These are phyloP conservation scores for Penicillium sp. DNA, from an alignment of 2,329 filamentous ascomycete genomes.

Conservation along the genomic window DNA sequence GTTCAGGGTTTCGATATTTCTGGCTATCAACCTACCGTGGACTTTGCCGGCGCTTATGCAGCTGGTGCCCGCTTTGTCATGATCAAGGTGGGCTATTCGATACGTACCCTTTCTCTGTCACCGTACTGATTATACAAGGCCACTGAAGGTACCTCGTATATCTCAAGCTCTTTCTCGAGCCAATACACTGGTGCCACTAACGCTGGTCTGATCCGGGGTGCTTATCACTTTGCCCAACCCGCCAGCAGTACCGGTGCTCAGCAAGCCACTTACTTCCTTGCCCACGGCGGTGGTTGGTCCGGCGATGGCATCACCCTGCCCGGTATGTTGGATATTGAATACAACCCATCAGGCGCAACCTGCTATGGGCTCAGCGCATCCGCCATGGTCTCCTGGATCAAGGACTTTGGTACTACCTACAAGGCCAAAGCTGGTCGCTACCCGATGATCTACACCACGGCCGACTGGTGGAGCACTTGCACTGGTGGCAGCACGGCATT, in stretches of 20 bases:
- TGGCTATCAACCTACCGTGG: slow-evolving; percentile 28
- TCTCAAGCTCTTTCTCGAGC: slow-evolving; percentile 47
- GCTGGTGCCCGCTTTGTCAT: slow-evolving; percentile 36
- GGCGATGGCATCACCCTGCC: slow-evolving; percentile 56
- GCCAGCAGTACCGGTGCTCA: slow-evolving; percentile 44
- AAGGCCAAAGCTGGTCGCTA: slow-evolving; percentile 47
- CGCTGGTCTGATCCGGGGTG: slow-evolving; percentile 55
- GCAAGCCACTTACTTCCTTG: slow-evolving; percentile 55
- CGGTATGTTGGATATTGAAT: slow-evolving; percentile 59
- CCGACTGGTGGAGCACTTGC: slow-evolving; percentile 56
- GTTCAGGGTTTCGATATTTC: slow-evolving; percentile 39
- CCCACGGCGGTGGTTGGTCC: slow-evolving; percentile 56
- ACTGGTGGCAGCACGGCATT: slow-evolving; percentile 53
- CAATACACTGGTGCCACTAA: slow-evolving; percentile 54
- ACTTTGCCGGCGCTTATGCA: slow-evolving; percentile 30
- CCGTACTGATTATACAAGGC: slow-evolving; percentile 40
- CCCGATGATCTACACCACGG: slow-evolving; percentile 55
- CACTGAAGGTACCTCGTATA: slow-evolving; percentile 53
- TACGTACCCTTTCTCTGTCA: not conserved
- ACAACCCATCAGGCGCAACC: slow-evolving; percentile 37
- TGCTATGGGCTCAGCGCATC: slow-evolving; percentile 50
- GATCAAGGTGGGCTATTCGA: slow-evolving; percentile 27
- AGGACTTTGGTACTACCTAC: slow-evolving; percentile 55
- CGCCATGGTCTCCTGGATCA: slow-evolving; percentile 55
- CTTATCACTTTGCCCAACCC: slow-evolving; percentile 57